These are phyloP conservation scores for Hemerocallis citrina DNA, from an alignment of 106 monocot genomes.

Conservation along the genomic window DNA sequence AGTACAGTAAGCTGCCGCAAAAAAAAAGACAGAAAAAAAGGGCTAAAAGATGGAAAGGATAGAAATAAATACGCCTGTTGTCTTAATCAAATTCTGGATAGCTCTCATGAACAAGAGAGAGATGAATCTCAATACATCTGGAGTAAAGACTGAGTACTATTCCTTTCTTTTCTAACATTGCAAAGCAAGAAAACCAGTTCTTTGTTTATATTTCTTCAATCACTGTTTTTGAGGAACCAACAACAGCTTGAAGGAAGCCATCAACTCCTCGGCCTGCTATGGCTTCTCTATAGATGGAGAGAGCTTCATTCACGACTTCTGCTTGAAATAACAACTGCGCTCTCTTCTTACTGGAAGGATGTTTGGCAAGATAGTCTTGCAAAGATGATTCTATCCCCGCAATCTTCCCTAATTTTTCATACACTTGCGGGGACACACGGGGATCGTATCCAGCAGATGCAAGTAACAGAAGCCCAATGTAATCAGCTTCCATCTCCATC, in stretches of 20 bases:
- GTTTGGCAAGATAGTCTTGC: conserved; percentile 52
- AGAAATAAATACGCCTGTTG: no score
- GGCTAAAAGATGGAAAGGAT: no score
- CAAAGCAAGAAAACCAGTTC: no score
- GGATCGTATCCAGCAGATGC: conserved; percentile 71
- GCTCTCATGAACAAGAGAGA: no score
- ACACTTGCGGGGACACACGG: conserved; percentile 46
- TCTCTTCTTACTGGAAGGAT: conserved; percentile 70
- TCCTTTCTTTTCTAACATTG: no score
- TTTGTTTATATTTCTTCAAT: no score
- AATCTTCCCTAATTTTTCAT: conserved; percentile 51
- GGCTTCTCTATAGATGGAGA: conserved; percentile 37
- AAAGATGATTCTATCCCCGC: conserved; percentile 38
- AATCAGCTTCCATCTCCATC: conserved; percentile 82
- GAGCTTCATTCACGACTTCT: conserved; percentile 63
- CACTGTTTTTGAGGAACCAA: no score
- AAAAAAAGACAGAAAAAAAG: no score
- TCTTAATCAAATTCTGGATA: no score
- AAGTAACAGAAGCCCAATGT: conserved; percentile 55
- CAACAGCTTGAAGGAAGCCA: conserved; percentile 38
- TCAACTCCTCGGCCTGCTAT: conserved; percentile 40
- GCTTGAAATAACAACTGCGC: conserved; percentile 53
- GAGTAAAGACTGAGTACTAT: no score
- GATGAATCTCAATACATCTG: no score
- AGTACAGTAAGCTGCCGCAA: no score